Percentiles rank a stretch among this genome's conserved stretches.
phyloP scores from a whole-genome alignment of 495 filamentous ascomycete species.

The Annulohypoxylon moriforme region DNA sequence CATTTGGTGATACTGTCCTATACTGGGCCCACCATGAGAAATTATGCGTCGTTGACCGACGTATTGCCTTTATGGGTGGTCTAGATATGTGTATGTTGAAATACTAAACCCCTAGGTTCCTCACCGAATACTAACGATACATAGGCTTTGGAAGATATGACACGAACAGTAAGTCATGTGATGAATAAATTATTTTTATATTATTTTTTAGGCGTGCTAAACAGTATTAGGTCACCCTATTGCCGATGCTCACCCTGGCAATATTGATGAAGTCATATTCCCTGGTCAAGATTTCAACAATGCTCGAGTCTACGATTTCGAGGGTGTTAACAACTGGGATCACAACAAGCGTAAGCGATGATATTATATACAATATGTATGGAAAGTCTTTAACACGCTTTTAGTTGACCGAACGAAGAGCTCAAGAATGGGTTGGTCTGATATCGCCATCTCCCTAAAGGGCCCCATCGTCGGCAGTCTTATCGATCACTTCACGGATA shows the following conservation, averaged over 20 bases:
- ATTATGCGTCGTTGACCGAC: conserved; percentile 83
- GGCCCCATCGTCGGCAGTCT: conserved; percentile 85
- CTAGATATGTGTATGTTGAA: conserved; percentile 68
- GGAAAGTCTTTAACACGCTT: conserved; percentile 33
- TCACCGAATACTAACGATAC: conserved; percentile 22
- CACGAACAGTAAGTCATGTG: conserved; percentile 59
- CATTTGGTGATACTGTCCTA: conserved; percentile 79
- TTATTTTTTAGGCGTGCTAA: conserved; percentile 28
- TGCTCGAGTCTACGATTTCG: conserved; percentile 86
- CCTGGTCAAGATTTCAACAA: conserved; percentile 97
- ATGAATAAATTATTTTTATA: not conserved
- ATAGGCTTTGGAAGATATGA: conserved; percentile 71
- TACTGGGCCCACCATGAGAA: conserved; percentile 99
- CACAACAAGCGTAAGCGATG: conserved; percentile 73
- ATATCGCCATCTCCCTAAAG: conserved; percentile 83
- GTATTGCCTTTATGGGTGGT: conserved; percentile 90
- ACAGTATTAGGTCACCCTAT: conserved; percentile 74
- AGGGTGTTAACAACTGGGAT: conserved; percentile 83
- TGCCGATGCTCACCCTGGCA: conserved; percentile 83
- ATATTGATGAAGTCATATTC: conserved; percentile 80
- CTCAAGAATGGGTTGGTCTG: conserved; percentile 94
- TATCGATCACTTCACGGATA: conserved; percentile 80
- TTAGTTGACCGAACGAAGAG: conserved; percentile 77
- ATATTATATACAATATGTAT: not conserved
- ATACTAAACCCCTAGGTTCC: not conserved